Percentiles rank a stretch among this genome's conserved stretches.
Conservation (phyloP, 106 monocot genomes). For the Gastrodia elata region DNA sequence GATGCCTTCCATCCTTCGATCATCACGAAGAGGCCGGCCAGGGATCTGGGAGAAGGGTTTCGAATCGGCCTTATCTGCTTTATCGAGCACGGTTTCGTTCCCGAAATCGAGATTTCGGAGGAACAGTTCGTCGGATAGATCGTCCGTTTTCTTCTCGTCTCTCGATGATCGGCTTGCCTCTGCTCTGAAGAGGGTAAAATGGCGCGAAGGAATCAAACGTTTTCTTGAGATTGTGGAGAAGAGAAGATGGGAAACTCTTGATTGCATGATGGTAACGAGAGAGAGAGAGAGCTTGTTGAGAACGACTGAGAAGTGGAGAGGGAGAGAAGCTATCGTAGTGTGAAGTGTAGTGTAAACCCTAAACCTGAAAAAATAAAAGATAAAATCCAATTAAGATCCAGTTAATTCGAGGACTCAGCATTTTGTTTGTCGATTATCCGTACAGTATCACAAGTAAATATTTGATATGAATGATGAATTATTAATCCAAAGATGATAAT, state of each 20-base stretch:
- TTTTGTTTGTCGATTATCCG: too few species aligned
- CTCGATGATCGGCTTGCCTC: slow-evolving; percentile 26
- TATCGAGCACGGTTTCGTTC: slow-evolving; percentile 10
- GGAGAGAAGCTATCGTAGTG: too few species aligned
- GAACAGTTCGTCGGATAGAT: slow-evolving; percentile 29
- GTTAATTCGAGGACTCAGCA: too few species aligned
- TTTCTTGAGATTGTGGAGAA: slow-evolving; percentile 9
- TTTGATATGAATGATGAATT: too few species aligned
- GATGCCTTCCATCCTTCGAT: not conserved
- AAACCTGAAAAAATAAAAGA: too few species aligned
- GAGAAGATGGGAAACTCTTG: slow-evolving; percentile 3
- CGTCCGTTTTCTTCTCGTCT: slow-evolving; percentile 12
- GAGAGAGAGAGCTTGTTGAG: too few species aligned
- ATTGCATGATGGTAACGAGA: too few species aligned
- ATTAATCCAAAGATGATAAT: too few species aligned
- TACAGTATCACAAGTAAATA: too few species aligned
- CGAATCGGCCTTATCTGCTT: not conserved
- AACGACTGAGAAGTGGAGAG: too few species aligned
- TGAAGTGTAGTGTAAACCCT: too few species aligned
- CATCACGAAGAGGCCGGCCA: slow-evolving; percentile 9
- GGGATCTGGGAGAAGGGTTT: not conserved
- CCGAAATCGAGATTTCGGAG: slow-evolving; percentile 49
- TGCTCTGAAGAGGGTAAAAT: slow-evolving; percentile 25
- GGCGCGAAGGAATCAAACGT: not conserved
- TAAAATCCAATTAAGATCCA: too few species aligned